Evolutionary conservation across 352 stramenopile species (phyloP), one percentile per base, ranked within the genome.

Genomic region (Thalassiosira allenii): DNA sequence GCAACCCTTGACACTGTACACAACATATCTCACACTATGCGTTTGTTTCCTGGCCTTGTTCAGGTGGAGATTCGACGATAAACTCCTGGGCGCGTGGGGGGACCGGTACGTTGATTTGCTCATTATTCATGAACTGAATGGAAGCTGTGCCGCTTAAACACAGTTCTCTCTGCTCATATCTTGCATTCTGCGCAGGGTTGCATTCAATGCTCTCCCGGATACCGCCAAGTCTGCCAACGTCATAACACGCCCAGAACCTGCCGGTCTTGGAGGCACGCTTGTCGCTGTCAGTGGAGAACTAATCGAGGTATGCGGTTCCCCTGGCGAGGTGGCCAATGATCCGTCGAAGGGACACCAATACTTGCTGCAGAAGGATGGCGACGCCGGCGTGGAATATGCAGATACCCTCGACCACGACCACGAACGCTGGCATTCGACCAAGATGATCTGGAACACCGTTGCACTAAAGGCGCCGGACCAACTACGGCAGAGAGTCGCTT

Each of bases 91-190:
- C 11, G 59, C 56, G 9, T 81, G 56, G 58, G 69, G 75, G 6
- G 75, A 83, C 33, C 73, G 12, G 52, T 76, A 59, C 44, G 34
- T 23, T 58, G 25, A 20, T 56, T 29, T 25, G 43, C 44, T 8
- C 33, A 11, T 11, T 8, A 34, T 56, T 59, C 3, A 29, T 52
- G 25, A 68, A 17, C 30, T 37, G 5, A 30, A 34, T 29, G 82
- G n/a, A 78, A 69, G 22, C 80, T 91, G 44, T 81, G 81, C n/a
- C 8, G 66, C 12, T 79, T 89, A 53, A 57, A 33, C 1, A 91
- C 89, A 79, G 58, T 34, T 30, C 53, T 75, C 1, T 81, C 65
- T 58, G 6, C 23, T 14, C 23, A 14, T 66, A 29, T 23, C 5
- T n/a, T 52, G 9, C 34, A 23, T 37, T 53, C 37, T 54, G 2